Conservation (phyloP, 2,329 filamentous ascomycete genomes). For the Claviceps humidiphila region DNA sequence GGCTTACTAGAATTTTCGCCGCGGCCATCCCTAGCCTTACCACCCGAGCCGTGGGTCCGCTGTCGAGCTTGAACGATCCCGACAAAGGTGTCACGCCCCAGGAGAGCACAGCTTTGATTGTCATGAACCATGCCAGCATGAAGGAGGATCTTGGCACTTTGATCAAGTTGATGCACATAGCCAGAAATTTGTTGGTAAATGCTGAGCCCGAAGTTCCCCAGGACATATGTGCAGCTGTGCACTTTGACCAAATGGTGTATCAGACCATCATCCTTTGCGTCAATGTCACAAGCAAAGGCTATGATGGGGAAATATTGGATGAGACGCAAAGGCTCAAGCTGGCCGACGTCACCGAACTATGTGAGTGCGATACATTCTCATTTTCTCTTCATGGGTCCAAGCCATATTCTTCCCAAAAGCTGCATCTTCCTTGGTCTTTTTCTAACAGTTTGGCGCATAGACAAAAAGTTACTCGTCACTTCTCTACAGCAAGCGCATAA, state of each 20-base stretch:
- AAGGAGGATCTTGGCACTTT: constrained; percentile 50
- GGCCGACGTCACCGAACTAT: constrained; percentile 51
- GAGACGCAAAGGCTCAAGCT: constrained; percentile 43
- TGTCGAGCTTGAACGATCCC: constrained; percentile 38
- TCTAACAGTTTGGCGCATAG: constrained; percentile 20
- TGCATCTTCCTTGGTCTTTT: constrained; percentile 2
- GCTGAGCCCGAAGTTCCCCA: constrained; percentile 52
- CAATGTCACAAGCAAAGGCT: constrained; percentile 54
- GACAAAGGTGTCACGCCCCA: constrained; percentile 45
- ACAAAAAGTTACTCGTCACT: constrained; percentile 54
- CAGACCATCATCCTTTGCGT: constrained; percentile 53
- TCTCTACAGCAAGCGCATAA: constrained; percentile 55
- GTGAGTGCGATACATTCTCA: constrained; percentile 23
- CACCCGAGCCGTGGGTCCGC: constrained; percentile 42
- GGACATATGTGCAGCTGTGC: constrained; percentile 50
- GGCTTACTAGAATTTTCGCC: constrained; percentile 47
- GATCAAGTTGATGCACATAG: constrained; percentile 55
- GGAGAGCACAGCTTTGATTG: constrained; percentile 48
- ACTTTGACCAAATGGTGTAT: constrained; percentile 53
- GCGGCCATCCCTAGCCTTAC: constrained; percentile 48
- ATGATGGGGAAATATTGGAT: constrained; percentile 49
- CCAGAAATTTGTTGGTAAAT: constrained; percentile 50
- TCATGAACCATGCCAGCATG: constrained; percentile 46
- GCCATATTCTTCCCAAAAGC: neutral
- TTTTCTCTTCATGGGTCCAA: neutral